phyloP scores from a whole-genome alignment of 2,329 filamentous ascomycete species.

The Xylogone sp. region DNA sequence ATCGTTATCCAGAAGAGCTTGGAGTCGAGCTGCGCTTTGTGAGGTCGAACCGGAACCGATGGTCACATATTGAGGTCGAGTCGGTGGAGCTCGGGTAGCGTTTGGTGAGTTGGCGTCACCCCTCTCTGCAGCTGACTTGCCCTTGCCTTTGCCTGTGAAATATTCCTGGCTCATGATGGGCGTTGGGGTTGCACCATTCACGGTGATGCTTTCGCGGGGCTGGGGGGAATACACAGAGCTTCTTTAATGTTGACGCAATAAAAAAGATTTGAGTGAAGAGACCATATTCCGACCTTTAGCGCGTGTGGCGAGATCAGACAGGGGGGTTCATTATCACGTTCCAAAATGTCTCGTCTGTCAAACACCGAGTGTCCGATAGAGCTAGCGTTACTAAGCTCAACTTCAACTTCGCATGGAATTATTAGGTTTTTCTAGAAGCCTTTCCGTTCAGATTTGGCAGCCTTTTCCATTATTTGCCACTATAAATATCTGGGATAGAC shows the following conservation, averaged over 20 bases:
- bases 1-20: constrained; percentile 78
- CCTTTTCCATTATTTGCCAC: no score
- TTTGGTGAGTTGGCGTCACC: constrained; percentile 13
- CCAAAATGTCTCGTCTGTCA: background rate
- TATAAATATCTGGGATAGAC: no score
- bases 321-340: background rate
- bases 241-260: background rate
- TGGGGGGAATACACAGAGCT: background rate
- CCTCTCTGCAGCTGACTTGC: constrained; percentile 1
- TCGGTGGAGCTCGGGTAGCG: constrained; percentile 5
- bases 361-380: background rate
- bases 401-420: background rate
- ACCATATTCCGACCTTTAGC: background rate
- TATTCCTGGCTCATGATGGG: constrained; percentile 60
- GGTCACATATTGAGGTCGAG: constrained; percentile 72
- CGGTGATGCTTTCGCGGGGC: background rate
- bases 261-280: background rate
- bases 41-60: constrained; percentile 80
- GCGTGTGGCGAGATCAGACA: background rate
- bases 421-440: no score
- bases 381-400: background rate
- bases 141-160: constrained; percentile 46
- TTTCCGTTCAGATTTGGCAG: no score
- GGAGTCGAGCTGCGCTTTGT: constrained; percentile 74
- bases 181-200: constrained; percentile 13